Conservation (phyloP, 352 stramenopile genomes). For the Globisporangium apiculatum region DNA sequence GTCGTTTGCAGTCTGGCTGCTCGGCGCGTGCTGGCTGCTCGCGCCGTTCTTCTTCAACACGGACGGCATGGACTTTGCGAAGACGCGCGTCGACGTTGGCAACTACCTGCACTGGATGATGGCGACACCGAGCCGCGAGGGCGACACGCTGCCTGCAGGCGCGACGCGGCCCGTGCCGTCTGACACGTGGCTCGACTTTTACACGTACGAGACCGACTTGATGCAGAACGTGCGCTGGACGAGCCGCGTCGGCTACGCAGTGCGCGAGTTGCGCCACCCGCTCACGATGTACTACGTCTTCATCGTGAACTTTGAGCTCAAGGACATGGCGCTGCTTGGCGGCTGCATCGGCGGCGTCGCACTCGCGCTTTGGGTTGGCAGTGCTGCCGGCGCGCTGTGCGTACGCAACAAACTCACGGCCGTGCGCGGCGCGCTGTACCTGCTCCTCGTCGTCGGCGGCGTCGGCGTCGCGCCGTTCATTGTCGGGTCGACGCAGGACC, state of each 20-base stretch:
- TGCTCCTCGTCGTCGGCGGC: slow-evolving; percentile 56
- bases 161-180: slow-evolving; percentile 14
- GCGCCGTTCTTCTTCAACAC: slow-evolving; percentile 87
- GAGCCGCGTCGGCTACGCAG: slow-evolving; percentile 53
- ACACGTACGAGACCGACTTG: slow-evolving; percentile 63
- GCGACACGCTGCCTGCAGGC: slow-evolving; percentile 36
- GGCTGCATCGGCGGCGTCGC: slow-evolving; percentile 52
- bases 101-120: slow-evolving; percentile 85
- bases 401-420: slow-evolving; percentile 58
- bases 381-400: slow-evolving; percentile 40
- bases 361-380: slow-evolving; percentile 60
- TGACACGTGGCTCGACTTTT: slow-evolving; percentile 79
- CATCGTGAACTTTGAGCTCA: slow-evolving; percentile 62
- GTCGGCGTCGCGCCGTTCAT: slow-evolving; percentile 52
- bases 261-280: slow-evolving; percentile 72
- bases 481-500: slow-evolving; percentile 40
- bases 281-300: slow-evolving; percentile 83
- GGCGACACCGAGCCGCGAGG: slow-evolving; percentile 37
- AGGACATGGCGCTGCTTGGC: slow-evolving; percentile 53
- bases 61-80: slow-evolving; percentile 79
- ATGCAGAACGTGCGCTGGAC: slow-evolving; percentile 59
- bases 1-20: slow-evolving; percentile 84
- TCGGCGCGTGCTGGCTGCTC: slow-evolving; percentile 72
- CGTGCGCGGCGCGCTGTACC: slow-evolving; percentile 52
- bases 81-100: slow-evolving; percentile 76